These are phyloP conservation scores for Gossypium longicalyx DNA, from an alignment of 345 rosid genomes.

Conservation along the genomic window DNA sequence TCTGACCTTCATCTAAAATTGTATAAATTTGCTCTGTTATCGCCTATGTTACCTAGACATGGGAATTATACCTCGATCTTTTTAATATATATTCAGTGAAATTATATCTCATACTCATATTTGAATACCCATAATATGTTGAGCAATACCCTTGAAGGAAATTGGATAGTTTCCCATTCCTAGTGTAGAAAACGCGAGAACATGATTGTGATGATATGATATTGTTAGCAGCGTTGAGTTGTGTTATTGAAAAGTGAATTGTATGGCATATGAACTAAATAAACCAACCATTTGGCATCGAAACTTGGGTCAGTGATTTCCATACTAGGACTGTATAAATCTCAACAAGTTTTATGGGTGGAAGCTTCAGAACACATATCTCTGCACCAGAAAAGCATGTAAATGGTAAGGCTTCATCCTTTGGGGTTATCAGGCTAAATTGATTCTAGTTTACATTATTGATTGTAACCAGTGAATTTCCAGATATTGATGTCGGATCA, in stretches of 20 bases:
- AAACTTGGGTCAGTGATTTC: not conserved
- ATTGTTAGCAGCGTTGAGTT: not conserved
- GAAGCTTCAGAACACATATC: not conserved
- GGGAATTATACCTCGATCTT: not conserved
- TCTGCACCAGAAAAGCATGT: not conserved
- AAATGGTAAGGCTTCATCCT: not conserved
- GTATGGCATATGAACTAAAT: not conserved
- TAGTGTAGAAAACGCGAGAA: not conserved
- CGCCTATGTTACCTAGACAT: too few species aligned
- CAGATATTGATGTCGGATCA: not conserved
- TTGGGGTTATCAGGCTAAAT: not conserved
- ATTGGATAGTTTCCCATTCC: not conserved
- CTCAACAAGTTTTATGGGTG: not conserved
- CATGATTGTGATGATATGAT: not conserved
- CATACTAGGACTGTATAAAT: too few species aligned
- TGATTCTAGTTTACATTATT: not conserved
- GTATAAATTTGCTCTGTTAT: not conserved
- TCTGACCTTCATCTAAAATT: not conserved
- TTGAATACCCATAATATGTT: not conserved
- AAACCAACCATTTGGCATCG: not conserved
- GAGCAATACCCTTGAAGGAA: not conserved
- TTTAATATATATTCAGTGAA: not conserved
- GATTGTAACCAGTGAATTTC: not conserved
- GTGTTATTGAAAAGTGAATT: not conserved
- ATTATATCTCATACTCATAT: not conserved